Percentiles rank a stretch among this genome's conserved stretches.
These are phyloP conservation scores for Zygoascus biomembranicola DNA, from an alignment of 805 yeast genomes.

Conservation along the genomic window DNA sequence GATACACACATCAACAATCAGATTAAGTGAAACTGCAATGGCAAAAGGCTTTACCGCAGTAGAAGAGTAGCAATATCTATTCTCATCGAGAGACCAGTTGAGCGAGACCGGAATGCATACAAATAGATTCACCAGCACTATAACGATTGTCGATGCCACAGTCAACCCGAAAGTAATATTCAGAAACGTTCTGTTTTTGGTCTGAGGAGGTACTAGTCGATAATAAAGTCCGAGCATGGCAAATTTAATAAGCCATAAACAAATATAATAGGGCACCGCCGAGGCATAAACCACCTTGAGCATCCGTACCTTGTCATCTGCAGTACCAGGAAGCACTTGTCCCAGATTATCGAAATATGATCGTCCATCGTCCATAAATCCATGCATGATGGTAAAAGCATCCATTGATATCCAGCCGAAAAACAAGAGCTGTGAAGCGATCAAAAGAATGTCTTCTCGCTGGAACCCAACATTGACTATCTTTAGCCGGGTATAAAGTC, in stretches of 20 bases:
- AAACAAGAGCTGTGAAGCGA: conserved; percentile 17
- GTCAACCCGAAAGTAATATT: conserved; percentile 12
- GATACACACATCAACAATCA: conserved; percentile 18
- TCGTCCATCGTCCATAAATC: conserved; percentile 19
- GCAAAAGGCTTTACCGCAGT: conserved; percentile 20
- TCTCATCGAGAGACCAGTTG: conserved; percentile 19
- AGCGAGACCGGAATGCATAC: conserved; percentile 20
- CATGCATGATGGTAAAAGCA: conserved; percentile 14
- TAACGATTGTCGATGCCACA: conserved; percentile 9
- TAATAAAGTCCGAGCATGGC: conserved; percentile 21
- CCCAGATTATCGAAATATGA: conserved; percentile 14
- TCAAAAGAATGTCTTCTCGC: conserved; percentile 18
- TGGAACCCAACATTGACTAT: conserved; percentile 18
- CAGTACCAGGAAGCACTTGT: conserved; percentile 10
- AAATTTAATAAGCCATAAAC: conserved; percentile 21
- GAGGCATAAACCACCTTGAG: conserved; percentile 22
- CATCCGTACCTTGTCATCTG: conserved; percentile 5
- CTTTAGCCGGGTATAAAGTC: conserved; percentile 16
- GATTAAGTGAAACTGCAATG: conserved; percentile 17
- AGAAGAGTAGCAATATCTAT: conserved; percentile 18
- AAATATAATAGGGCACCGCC: conserved; percentile 19
- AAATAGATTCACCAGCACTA: conserved; percentile 15
- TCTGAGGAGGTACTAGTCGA: conserved; percentile 19
- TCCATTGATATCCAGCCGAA: conserved; percentile 20
- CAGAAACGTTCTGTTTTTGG: conserved; percentile 16